These are phyloP conservation scores for Persicaria tinctoria DNA, from an alignment of 148 eudicot genomes.

Conservation along the genomic window DNA sequence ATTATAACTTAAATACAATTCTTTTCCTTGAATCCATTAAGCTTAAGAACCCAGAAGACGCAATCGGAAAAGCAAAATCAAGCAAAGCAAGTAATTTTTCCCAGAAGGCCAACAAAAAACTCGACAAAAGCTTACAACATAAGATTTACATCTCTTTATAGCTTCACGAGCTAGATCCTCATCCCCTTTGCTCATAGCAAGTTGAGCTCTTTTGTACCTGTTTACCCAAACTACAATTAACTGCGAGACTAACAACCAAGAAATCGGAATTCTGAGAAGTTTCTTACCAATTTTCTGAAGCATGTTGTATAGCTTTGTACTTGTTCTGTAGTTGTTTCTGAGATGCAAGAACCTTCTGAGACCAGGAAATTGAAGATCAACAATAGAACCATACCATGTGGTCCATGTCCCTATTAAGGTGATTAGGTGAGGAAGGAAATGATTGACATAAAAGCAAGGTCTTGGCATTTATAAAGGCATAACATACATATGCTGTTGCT, in stretches of 20 bases:
- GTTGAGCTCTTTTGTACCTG: constrained; percentile 91
- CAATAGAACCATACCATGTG: background rate
- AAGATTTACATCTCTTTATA: constrained; percentile 85
- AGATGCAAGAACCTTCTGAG: constrained; percentile 85
- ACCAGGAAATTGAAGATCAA: constrained; percentile 12
- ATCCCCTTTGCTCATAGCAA: constrained; percentile 89
- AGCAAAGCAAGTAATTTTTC: background rate
- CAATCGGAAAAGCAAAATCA: background rate
- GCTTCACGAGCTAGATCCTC: constrained; percentile 99
- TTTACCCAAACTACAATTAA: constrained; percentile 15
- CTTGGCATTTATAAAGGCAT: background rate
- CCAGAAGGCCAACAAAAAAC: background rate
- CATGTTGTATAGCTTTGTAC: constrained; percentile 65
- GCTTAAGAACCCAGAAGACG: background rate
- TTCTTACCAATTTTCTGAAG: constrained; percentile 91
- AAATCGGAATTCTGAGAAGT: constrained; percentile 9
- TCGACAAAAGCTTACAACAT: constrained; percentile 54
- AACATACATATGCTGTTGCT: constrained; percentile 84
- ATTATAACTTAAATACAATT: background rate
- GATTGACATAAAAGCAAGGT: background rate
- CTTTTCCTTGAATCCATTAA: background rate
- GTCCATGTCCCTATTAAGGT: background rate
- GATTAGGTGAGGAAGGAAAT: background rate
- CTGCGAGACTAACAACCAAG: background rate
- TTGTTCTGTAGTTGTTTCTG: constrained; percentile 91